A percentile compares a stretch with the other conserved stretches of the same genome.
phyloP scores from a whole-genome alignment of 768 basidiomycete genomes.

The Stropharia rugosoannulata region DNA sequence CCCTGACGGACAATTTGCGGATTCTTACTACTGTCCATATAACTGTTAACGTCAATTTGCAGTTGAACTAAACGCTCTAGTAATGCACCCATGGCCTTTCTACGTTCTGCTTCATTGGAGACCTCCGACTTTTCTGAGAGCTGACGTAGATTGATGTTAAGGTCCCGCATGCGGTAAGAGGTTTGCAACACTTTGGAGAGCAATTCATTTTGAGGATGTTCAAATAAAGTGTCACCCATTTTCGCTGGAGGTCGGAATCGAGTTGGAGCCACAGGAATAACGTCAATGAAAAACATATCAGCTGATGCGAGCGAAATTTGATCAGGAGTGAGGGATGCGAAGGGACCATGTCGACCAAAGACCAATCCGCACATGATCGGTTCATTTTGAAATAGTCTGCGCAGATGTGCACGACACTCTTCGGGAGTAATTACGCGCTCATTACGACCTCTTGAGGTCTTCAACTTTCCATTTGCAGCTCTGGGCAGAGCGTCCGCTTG shows the following conservation, averaged over 20 bases:
- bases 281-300: conserved; percentile 98
- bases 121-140: conserved; percentile 59
- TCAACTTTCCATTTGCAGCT: conserved; percentile 76
- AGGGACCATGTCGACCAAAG: conserved; percentile 91
- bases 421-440: conserved; percentile 90
- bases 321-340: conserved; percentile 57
- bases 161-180: conserved; percentile 75
- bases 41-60: conserved; percentile 93
- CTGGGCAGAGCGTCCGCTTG: conserved; percentile 45
- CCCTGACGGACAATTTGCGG: conserved; percentile 83
- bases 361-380: conserved; percentile 78
- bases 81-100: conserved; percentile 62
- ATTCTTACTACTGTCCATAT: conserved; percentile 96
- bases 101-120: conserved; percentile 49
- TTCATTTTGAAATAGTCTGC: conserved; percentile 85
- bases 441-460: conserved; percentile 75
- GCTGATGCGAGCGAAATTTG: conserved; percentile 72
- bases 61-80: conserved; percentile 85
- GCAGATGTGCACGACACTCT: conserved; percentile 93
- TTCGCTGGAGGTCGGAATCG: conserved; percentile 93
- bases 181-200: conserved; percentile 79
- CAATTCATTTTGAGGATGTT: conserved; percentile 94
- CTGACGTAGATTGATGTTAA: conserved; percentile 63
- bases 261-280: conserved; percentile 87
- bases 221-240: conserved; percentile 91